Conservation (phyloP, 2,329 filamentous ascomycete genomes). For the Chaetomium olivaceum region DNA sequence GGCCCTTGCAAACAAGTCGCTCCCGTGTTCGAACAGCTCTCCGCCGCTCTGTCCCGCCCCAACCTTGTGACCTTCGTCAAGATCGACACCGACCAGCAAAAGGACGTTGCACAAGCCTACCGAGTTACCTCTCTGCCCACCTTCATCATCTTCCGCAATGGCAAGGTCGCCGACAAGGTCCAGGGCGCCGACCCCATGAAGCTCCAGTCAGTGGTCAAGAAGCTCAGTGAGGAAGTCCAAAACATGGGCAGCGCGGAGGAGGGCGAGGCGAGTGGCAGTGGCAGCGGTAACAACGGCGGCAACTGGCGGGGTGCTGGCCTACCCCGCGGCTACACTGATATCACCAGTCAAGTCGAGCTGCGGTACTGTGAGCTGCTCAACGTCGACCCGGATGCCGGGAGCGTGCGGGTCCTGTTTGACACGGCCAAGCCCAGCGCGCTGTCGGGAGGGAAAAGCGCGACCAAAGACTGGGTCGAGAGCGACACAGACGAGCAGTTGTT, state of each 20-base stretch:
- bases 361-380: conserved; percentile 86
- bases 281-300: conserved; percentile 43
- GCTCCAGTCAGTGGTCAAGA: conserved; percentile 70
- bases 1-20: conserved; percentile 81
- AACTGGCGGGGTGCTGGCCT: conserved; percentile 73
- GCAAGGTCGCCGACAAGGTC: conserved; percentile 66
- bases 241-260: conserved; percentile 55
- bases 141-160: conserved; percentile 84
- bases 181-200: conserved; percentile 71
- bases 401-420: conserved; percentile 74
- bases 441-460: conserved; percentile 54
- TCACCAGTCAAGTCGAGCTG: conserved; percentile 79
- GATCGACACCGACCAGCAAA: conserved; percentile 77
- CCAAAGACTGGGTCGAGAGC: conserved; percentile 88
- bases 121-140: conserved; percentile 77
- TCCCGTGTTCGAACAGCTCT: conserved; percentile 77
- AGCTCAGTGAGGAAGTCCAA: conserved; percentile 67
- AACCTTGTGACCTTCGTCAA: conserved; percentile 81
- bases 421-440: conserved; percentile 64
- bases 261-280: conserved; percentile 45
- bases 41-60: conserved; percentile 67
- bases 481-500: conserved; percentile 97
- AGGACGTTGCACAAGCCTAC: conserved; percentile 73
- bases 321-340: conserved; percentile 78
- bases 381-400: conserved; percentile 73